phyloP scores from a whole-genome alignment of 1,284 basidiomycete genomes.

The Rhodotorula sp. region DNA sequence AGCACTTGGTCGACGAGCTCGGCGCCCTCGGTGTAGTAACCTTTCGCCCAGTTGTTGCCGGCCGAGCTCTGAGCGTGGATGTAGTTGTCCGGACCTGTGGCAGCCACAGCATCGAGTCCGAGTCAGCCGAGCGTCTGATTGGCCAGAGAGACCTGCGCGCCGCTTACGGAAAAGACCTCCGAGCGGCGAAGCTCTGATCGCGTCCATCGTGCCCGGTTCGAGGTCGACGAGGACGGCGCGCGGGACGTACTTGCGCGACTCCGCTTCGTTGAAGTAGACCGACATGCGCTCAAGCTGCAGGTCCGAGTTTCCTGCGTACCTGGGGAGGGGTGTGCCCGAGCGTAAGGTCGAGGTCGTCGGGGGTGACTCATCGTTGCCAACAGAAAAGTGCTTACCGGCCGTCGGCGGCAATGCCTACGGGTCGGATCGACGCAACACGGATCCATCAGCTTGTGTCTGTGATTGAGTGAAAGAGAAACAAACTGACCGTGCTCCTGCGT shows the following conservation, averaged over 20 bases:
- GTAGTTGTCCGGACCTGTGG: constrained; percentile 53
- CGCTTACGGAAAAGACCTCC: constrained; percentile 51
- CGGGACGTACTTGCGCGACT: constrained; percentile 90
- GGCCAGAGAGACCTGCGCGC: too few relatives aligned
- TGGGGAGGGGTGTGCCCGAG: background rate
- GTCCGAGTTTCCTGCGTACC: constrained; percentile 88
- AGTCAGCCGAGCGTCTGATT: too few relatives aligned
- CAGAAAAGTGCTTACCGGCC: constrained; percentile 66
- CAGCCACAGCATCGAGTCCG: too few relatives aligned
- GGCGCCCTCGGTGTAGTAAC: constrained; percentile 83
- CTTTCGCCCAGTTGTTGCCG: constrained; percentile 53
- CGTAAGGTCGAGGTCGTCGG: too few relatives aligned
- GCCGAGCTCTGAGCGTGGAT: constrained; percentile 62
- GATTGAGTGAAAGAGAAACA: background rate
- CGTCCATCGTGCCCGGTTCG: constrained; percentile 94
- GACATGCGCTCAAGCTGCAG: constrained; percentile 76
- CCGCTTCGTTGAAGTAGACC: constrained; percentile 52
- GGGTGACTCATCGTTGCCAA: background rate
- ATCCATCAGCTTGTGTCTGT: background rate
- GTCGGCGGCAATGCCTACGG: constrained; percentile 15
- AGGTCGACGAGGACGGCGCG: constrained; percentile 92
- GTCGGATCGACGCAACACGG: too few relatives aligned
- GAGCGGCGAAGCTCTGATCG: constrained; percentile 66
- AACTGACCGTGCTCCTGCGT: constrained; percentile 80
- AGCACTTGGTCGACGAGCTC: constrained; percentile 87